Conservation (phyloP, 2,329 filamentous ascomycete genomes). For the Colletotrichum tabaci region DNA sequence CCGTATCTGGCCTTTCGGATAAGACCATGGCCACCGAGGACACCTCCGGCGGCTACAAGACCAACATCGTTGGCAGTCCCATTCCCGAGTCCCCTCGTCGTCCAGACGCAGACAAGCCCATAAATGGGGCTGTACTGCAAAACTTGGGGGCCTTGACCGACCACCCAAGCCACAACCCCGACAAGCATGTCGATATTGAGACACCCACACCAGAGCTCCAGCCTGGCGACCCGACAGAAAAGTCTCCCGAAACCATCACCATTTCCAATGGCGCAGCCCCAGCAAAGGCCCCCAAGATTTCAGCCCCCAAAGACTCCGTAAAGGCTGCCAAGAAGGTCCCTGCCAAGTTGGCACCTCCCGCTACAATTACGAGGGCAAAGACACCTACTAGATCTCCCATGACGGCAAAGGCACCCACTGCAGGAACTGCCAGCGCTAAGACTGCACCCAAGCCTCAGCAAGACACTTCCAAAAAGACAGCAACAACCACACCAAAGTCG, state of each 20-base stretch:
- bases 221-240: slow-evolving; percentile 48
- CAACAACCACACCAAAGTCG: slow-evolving; percentile 47
- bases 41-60: slow-evolving; percentile 52
- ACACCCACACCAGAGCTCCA: slow-evolving; percentile 51
- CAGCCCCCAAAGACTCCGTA: slow-evolving; percentile 25
- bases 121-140: slow-evolving; percentile 43
- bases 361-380: slow-evolving; percentile 50
- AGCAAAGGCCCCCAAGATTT: slow-evolving; percentile 46
- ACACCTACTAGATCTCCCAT: slow-evolving; percentile 55
- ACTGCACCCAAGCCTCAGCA: slow-evolving; percentile 46
- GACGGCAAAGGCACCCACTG: slow-evolving; percentile 56
- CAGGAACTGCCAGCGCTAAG: slow-evolving; percentile 50
- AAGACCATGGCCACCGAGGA: slow-evolving; percentile 45
- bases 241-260: slow-evolving; percentile 27
- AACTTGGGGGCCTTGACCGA: slow-evolving; percentile 48
- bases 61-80: slow-evolving; percentile 55
- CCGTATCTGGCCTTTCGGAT: slow-evolving; percentile 38
- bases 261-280: slow-evolving; percentile 45
- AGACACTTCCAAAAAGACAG: slow-evolving; percentile 35
- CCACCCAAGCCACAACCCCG: slow-evolving; percentile 56
- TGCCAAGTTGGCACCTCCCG: slow-evolving; percentile 45
- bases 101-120: slow-evolving; percentile 46
- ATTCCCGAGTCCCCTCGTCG: slow-evolving; percentile 60
- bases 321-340: slow-evolving; percentile 52
- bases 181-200: slow-evolving; percentile 59